These are phyloP conservation scores for Carex pumila DNA, from an alignment of 176 grass and related monocot species.

Conservation along the genomic window DNA sequence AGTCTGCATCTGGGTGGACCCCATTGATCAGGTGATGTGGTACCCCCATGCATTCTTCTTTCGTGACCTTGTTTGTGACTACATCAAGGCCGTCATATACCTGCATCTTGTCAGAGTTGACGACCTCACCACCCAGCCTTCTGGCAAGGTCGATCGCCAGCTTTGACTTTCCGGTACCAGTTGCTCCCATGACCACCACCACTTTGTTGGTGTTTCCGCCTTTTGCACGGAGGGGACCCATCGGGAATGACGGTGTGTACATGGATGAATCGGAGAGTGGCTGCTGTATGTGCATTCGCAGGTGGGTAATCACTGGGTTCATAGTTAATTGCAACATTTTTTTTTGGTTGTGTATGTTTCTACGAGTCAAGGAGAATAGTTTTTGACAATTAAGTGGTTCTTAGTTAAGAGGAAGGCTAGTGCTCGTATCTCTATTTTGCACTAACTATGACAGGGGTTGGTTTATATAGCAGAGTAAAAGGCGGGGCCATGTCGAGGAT, in stretches of 20 bases:
- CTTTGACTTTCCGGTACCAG: constrained; percentile 82
- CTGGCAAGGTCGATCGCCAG: constrained; percentile 71
- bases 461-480: constrained; percentile 3
- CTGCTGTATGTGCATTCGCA: background rate
- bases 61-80: constrained; percentile 67
- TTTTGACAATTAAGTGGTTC: background rate
- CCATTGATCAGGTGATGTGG: constrained; percentile 75
- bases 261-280: background rate
- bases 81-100: constrained; percentile 56
- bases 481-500: background rate
- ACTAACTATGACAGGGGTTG: background rate
- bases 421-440: background rate
- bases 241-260: background rate
- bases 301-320: background rate
- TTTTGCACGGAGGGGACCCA: constrained; percentile 13
- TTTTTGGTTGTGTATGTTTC: background rate
- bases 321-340: constrained; percentile 8
- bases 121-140: constrained; percentile 53
- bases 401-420: background rate
- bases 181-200: constrained; percentile 76
- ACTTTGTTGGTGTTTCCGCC: constrained; percentile 41
- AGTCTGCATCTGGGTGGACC: constrained; percentile 52
- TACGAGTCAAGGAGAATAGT: background rate
- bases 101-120: constrained; percentile 95
- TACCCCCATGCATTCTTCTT: constrained; percentile 45